Evolutionary conservation across 2,329 filamentous ascomycete species (phyloP).

Genomic region (Leptosphaerulina australis): DNA sequence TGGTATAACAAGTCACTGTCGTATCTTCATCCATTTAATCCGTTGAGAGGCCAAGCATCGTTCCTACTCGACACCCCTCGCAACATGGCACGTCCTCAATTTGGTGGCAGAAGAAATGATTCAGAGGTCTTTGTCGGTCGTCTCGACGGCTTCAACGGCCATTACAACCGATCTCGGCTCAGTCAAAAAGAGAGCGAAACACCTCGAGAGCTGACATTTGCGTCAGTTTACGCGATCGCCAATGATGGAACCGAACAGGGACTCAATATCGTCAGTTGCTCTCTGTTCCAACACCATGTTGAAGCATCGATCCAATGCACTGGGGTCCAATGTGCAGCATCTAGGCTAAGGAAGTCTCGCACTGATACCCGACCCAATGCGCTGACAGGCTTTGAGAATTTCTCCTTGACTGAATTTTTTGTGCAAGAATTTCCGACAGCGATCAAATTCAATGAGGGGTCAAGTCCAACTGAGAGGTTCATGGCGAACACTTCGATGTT

Average conservation of each 20-base stretch:
- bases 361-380: constrained; percentile 20
- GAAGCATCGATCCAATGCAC: constrained; percentile 31
- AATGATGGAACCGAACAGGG: neutral
- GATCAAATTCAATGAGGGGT: constrained; percentile 17
- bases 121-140: constrained; percentile 12
- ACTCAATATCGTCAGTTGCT: constrained; percentile 30
- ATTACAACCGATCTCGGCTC: constrained; percentile 20
- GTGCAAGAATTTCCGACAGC: constrained; percentile 24
- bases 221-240: constrained; percentile 17
- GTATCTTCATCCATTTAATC: constrained; percentile 17
- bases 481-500: constrained; percentile 28
- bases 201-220: constrained; percentile 19
- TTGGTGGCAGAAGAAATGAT: neutral
- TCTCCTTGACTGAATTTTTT: constrained; percentile 5
- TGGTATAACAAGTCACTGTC: constrained; percentile 27
- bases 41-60: neutral
- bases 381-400: constrained; percentile 31
- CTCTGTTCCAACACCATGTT: constrained; percentile 28
- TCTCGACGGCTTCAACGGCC: constrained; percentile 29
- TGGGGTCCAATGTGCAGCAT: constrained; percentile 16
- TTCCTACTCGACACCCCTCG: constrained; percentile 39
- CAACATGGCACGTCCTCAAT: neutral
- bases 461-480: constrained; percentile 34
- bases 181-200: constrained; percentile 4
- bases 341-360: constrained; percentile 25